phyloP scores from a whole-genome alignment of 495 filamentous ascomycete species.

The Penicillium paxilli region DNA sequence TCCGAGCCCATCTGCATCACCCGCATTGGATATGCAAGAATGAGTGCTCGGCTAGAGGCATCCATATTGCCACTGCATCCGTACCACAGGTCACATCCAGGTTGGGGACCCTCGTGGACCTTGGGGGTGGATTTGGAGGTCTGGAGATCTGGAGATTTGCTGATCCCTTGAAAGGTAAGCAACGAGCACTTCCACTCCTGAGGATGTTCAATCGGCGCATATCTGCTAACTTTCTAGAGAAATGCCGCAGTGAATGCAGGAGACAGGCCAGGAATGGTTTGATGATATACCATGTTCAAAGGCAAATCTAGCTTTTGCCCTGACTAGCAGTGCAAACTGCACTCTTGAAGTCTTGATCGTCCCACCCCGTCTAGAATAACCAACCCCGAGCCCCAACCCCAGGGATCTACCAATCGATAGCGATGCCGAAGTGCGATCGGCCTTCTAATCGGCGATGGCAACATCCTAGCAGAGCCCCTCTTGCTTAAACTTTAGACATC shows the following conservation, averaged over 20 bases:
- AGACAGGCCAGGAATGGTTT: no score
- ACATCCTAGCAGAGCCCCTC: no score
- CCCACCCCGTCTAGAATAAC: not conserved
- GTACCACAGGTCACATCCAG: not conserved
- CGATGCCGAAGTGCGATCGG: not conserved
- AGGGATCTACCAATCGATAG: not conserved
- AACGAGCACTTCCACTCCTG: no score
- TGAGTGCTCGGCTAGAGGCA: not conserved
- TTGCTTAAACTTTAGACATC: not conserved
- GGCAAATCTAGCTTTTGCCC: no score
- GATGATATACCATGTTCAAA: no score
- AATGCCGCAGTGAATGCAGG: no score
- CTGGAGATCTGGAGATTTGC: no score
- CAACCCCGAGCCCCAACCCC: not conserved
- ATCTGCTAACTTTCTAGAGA: no score
- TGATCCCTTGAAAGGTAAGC: no score
- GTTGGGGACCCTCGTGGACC: not conserved
- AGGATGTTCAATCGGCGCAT: no score
- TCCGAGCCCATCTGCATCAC: not conserved
- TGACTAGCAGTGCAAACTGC: no score
- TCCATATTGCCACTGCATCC: not conserved
- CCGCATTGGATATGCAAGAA: not conserved
- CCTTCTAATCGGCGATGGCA: not conserved
- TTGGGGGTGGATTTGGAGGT: not conserved
- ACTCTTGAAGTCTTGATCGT: not conserved